Conservation (phyloP, 2,329 filamentous ascomycete genomes). For the Neurospora sp. region DNA sequence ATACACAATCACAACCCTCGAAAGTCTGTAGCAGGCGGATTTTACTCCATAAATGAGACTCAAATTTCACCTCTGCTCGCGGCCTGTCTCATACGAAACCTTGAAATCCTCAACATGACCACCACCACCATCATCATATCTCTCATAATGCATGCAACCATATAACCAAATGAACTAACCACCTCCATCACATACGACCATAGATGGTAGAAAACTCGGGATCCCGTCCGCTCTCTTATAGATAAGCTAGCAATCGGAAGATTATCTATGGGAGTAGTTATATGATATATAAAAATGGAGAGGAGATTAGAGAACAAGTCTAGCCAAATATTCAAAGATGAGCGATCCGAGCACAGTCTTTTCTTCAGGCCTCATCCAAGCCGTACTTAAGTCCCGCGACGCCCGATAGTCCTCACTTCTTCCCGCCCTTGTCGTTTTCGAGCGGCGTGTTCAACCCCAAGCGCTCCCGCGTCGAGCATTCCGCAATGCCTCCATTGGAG, state of each 20-base stretch:
- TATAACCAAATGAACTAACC: rapidly evolving
- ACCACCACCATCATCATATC: not conserved
- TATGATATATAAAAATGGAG: not conserved
- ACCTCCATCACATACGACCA: not conserved
- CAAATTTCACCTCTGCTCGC: too few relatives aligned
- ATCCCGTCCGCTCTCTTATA: not conserved
- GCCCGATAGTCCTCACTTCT: not conserved
- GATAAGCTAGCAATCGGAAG: not conserved
- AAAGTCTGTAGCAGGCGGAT: not conserved
- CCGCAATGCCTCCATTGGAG: not conserved
- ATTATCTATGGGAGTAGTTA: not conserved
- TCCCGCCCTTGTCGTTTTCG: not conserved
- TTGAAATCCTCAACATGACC: not conserved
- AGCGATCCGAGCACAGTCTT: not conserved
- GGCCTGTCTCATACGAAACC: not conserved
- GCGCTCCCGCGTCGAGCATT: not conserved
- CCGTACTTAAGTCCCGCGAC: not conserved
- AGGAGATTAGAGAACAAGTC: not conserved
- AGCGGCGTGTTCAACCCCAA: not conserved
- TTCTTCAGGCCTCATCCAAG: not conserved
- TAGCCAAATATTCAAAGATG: not conserved
- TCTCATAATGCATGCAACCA: not conserved
- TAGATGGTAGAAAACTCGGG: not conserved
- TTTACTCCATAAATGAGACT: not conserved
- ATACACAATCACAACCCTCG: not conserved